Percentiles rank a stretch among this genome's conserved stretches.
Conservation (phyloP, 768 basidiomycete species). For the Tulasnella sp. region DNA sequence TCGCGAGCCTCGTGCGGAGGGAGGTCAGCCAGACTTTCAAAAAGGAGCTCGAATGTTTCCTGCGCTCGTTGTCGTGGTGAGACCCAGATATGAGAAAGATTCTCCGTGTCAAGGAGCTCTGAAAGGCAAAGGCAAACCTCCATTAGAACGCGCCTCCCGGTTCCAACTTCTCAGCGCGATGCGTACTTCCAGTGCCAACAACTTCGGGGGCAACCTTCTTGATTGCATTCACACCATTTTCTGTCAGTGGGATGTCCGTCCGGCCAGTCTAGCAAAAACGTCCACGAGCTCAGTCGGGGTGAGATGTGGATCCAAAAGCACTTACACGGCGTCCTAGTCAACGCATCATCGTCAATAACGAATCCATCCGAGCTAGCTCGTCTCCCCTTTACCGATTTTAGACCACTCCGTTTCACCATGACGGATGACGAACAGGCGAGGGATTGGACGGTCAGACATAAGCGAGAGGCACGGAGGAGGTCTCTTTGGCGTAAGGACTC, state of each 20-base stretch:
- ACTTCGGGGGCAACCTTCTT: constrained; percentile 63
- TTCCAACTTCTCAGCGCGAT: neutral
- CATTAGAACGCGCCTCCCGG: neutral
- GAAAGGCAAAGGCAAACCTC: neutral
- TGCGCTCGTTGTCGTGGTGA: constrained; percentile 89
- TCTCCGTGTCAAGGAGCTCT: constrained; percentile 79
- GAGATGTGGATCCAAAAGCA: neutral
- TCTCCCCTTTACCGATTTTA: constrained; percentile 60
- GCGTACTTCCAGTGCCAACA: constrained; percentile 78
- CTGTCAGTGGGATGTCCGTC: constrained; percentile 85
- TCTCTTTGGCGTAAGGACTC: too few relatives aligned
- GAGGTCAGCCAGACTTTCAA: constrained; percentile 52
- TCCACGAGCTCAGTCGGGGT: neutral
- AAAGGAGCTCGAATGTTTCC: constrained; percentile 81
- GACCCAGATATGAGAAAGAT: constrained; percentile 73
- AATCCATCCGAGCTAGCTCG: neutral
- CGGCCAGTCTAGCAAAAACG: constrained; percentile 68
- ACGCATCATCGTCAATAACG: constrained; percentile 28
- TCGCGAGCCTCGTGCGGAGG: constrained; percentile 66
- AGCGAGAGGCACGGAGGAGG: too few relatives aligned
- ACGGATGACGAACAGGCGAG: constrained; percentile 76
- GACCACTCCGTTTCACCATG: constrained; percentile 98
- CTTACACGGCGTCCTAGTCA: constrained; percentile 39
- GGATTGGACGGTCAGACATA: constrained; percentile 53
- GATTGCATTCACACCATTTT: constrained; percentile 71